These are phyloP conservation scores for Geoglossum glabrum DNA, from an alignment of 495 filamentous ascomycete genomes.

Conservation along the genomic window DNA sequence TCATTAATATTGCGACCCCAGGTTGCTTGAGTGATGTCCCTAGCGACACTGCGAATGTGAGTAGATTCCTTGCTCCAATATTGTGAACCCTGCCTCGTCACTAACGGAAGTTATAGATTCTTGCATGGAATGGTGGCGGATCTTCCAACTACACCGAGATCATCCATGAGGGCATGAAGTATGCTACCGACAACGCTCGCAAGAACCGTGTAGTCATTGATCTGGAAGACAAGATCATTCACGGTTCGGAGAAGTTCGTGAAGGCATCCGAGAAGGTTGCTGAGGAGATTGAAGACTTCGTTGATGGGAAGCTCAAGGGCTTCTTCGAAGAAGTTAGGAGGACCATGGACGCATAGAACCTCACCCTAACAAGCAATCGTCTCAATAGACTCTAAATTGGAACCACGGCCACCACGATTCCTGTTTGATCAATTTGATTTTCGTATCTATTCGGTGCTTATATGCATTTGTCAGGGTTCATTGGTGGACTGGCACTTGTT, in stretches of 20 bases:
- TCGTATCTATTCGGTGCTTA: neutral
- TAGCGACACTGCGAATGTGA: constrained; percentile 56
- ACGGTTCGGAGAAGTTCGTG: constrained; percentile 6
- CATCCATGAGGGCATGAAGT: constrained; percentile 44
- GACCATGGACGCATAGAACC: neutral
- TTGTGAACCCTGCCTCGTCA: neutral
- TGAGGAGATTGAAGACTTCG: constrained; percentile 37
- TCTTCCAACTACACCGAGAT: constrained; percentile 78
- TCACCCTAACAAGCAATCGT: neutral
- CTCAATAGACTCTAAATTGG: neutral
- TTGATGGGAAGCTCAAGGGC: constrained; percentile 35
- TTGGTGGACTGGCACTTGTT: neutral
- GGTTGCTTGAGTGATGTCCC: constrained; percentile 73
- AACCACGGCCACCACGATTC: neutral
- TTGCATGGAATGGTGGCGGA: constrained; percentile 98
- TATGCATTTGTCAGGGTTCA: neutral
- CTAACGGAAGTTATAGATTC: constrained; percentile 30
- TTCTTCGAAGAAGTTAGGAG: constrained; percentile 17
- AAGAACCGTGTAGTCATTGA: constrained; percentile 10
- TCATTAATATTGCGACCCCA: constrained; percentile 66
- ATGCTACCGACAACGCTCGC: constrained; percentile 6
- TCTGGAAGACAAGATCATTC: constrained; percentile 1
- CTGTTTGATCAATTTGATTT: neutral
- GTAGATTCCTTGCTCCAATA: constrained; percentile 11
- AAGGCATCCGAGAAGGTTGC: constrained; percentile 17